phyloP scores from a whole-genome alignment of 2,329 filamentous ascomycete genomes.

The Colletotrichum sp. region DNA sequence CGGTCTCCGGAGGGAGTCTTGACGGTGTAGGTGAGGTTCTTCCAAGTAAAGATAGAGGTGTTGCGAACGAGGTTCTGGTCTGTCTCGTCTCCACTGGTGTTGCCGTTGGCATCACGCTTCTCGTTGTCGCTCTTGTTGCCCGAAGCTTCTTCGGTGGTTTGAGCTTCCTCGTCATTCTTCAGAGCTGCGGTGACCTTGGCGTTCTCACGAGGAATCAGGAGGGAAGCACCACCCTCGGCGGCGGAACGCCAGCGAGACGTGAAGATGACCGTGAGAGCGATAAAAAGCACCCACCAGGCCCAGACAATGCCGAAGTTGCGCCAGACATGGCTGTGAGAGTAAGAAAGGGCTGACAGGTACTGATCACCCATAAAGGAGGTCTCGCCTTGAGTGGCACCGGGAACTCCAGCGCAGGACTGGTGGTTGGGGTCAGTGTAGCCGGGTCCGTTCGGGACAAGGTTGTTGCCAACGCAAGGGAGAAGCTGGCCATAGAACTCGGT shows the following conservation, averaged over 20 bases:
- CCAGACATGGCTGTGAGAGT: conserved; percentile 58
- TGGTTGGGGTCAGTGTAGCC: conserved; percentile 46
- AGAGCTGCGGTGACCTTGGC: conserved; percentile 39
- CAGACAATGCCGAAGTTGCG: conserved; percentile 67
- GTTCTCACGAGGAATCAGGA: conserved; percentile 68
- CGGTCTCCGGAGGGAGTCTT: conserved; percentile 66
- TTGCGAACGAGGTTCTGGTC: conserved; percentile 58
- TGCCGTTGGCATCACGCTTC: conserved; percentile 19
- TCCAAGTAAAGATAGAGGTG: conserved; percentile 76
- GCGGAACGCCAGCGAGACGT: conserved; percentile 62
- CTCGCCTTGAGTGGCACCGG: conserved; percentile 56
- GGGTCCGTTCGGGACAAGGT: conserved; percentile 56
- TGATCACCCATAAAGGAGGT: conserved; percentile 60
- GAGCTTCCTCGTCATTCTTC: conserved; percentile 54
- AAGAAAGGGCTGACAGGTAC: conserved; percentile 61
- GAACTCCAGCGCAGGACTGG: conserved; percentile 63
- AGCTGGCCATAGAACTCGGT: conserved; percentile 72
- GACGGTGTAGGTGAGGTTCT: conserved; percentile 73
- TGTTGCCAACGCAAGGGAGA: conserved; percentile 53
- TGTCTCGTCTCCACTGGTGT: conserved; percentile 28
- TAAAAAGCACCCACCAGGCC: conserved; percentile 67
- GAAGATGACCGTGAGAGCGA: conserved; percentile 60
- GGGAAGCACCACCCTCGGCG: conserved; percentile 55
- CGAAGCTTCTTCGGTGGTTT: conserved; percentile 21
- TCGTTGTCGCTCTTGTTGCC: conserved; percentile 30